Evolutionary conservation across 768 basidiomycete species (phyloP), one percentile per base, ranked within the genome.

Genomic region (Pholiota conissans): DNA sequence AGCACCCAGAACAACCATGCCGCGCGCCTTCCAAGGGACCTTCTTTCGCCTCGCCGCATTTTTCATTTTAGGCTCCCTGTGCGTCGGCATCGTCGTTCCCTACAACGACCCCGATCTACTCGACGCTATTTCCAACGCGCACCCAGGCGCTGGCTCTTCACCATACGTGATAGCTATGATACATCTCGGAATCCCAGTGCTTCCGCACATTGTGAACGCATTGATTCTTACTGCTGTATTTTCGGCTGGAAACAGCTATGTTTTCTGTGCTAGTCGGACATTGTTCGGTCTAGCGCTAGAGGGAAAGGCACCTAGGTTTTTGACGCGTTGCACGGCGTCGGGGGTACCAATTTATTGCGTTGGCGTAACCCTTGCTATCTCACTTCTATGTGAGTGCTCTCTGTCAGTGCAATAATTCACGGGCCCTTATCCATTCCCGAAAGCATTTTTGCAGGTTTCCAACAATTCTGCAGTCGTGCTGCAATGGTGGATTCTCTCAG

Each of bases 121-220:
- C 34, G 64, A 68, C 47, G 82, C 79, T 0, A 67, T 82, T 18
- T 84, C 83, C 1, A 79, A 82, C 49, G 90, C 91, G 0, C 72
- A 71, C 34, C 78, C 81, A 0, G 80, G 79, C 18, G 80, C 80
- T 32, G 84, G 85, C 2, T 74, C 87, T 26, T 90, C 89, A 7
- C 92, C 93, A 0, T 95, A 93, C 73, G 91, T 94, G 42, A 88
- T 94, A 58, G 91, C 91, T 14, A 91, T 95, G 79, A 74, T 75
- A 54, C 78, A 80, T 37, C 77, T 91, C 37, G 78, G 85, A 5
- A 89, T 93, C 63, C 84, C 80, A 54, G 78, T 80, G 5, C 73
- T 90, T 9, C 85, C 85, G 5, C 82, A 84, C 49, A 83, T 93
- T 67, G 80, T 93, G 58, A 94, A 93, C 68, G 90, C 83, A 3